Evolutionary conservation across 345 rosid species (phyloP).

Genomic region (Streptanthus diversifolius): DNA sequence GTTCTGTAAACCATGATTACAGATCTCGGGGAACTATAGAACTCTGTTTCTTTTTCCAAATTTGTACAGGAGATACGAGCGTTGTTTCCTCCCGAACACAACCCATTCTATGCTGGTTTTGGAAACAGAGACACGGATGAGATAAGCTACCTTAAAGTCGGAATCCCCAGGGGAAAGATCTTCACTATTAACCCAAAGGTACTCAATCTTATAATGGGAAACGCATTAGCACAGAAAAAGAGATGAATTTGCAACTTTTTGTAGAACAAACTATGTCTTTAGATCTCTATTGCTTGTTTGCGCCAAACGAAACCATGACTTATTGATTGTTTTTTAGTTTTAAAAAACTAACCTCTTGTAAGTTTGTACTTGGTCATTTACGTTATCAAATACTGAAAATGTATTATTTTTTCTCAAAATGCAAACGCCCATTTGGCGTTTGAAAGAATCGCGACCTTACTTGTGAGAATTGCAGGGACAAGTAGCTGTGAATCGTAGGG

Average conservation of each 20-base stretch:
- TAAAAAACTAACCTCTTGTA: neutral
- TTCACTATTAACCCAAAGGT: constrained; percentile 97
- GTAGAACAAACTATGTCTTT: neutral
- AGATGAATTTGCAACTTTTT: neutral
- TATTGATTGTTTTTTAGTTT: neutral
- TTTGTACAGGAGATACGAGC: constrained; percentile 67
- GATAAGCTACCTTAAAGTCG: constrained; percentile 93
- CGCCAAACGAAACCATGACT: neutral
- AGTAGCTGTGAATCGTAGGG: constrained; percentile 76
- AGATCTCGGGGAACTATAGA: neutral
- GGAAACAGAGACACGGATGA: constrained; percentile 98
- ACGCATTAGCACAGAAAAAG: neutral
- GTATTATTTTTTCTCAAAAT: neutral
- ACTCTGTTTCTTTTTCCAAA: neutral
- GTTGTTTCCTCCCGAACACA: constrained; percentile 81
- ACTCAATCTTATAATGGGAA: neutral
- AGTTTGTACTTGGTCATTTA: neutral
- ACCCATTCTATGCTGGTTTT: constrained; percentile 98
- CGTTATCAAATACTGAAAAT: neutral
- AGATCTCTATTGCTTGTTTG: neutral
- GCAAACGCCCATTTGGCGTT: neutral
- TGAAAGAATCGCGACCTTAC: neutral
- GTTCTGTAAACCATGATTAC: neutral
- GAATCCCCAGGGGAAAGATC: constrained; percentile 92
- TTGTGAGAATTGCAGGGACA: constrained; percentile 62